Evolutionary conservation across 2,329 filamentous ascomycete species (phyloP), one percentile per base, ranked within the genome.

Genomic region (Calonectria montana): DNA sequence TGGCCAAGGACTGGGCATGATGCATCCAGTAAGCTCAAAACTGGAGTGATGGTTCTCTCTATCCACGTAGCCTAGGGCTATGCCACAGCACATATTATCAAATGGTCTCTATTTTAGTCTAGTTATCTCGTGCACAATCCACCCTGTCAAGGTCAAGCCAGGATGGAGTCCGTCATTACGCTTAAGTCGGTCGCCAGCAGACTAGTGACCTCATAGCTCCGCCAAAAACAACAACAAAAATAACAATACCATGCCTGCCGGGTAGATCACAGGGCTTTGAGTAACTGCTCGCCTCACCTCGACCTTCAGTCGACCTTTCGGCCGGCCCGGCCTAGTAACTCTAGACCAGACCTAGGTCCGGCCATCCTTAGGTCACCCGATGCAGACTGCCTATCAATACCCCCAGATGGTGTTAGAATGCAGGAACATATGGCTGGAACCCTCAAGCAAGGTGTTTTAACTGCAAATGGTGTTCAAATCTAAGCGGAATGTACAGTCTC

Each of bases 151-250:
- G 53, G 53, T 41, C 53, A 59, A 59, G 53, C 21, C 53, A 27
- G 23, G 29, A 59, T 39, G 53, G 53, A 35, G 53, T 59, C 53
- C 16, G 31, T 59, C 53, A 59, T 59, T 59, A 39, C 53, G 53
- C 53, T 59, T 59, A 59, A 27, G 21, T 16, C 35, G 43, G 53
- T 39, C 53, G n/a, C 53, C 53, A 59, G 25, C 31, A 18, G 37
- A 21, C 53, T 59, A 59, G 35, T 59, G 53, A 59, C 53, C 53
- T 59, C 53, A 59, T 59, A 25, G 53, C 53, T 59, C 53, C 53
- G 12, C n/a, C 35, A 25, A 25, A 15, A 23, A 23, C 53, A n/a
- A 23, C 5, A 59, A 39, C 18, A 59, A 59, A 25, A 59, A 23
- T 8, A 59, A 39, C 18, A 59, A 59, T 39, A 59, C 23, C 53